phyloP scores from a whole-genome alignment of 2,329 filamentous ascomycete species.

The Neodidymelliopsis sp. region DNA sequence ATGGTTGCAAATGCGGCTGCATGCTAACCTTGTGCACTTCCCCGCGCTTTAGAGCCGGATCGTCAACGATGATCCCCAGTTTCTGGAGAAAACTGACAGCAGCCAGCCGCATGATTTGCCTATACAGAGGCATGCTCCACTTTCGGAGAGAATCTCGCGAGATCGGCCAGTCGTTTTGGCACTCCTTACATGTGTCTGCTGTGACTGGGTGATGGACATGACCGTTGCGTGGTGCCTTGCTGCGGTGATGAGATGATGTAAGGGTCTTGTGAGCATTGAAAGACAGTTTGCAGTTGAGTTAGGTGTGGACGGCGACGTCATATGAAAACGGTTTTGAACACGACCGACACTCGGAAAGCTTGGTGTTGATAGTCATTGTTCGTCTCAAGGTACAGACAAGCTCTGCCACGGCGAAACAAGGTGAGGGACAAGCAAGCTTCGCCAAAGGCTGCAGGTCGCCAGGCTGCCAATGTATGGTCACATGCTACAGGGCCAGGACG shows the following conservation, averaged over 20 bases:
- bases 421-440: conserved; percentile 12
- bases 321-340: background rate
- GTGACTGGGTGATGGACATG: background rate
- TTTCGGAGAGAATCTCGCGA: conserved; percentile 16
- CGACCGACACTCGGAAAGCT: no score
- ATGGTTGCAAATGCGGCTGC: conserved; percentile 9
- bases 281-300: no score
- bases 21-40: conserved; percentile 4
- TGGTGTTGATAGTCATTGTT: background rate
- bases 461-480: background rate
- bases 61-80: conserved; percentile 7
- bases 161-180: background rate
- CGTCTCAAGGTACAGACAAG: conserved; percentile 7
- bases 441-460: background rate
- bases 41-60: conserved; percentile 13
- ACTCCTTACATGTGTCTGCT: background rate
- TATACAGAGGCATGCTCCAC: conserved; percentile 1
- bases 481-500: no score
- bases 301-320: no score
- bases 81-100: conserved; percentile 7
- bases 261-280: conserved; percentile 4
- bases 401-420: conserved; percentile 9
- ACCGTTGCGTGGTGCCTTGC: conserved; percentile 1
- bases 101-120: conserved; percentile 1
- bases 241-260: conserved; percentile 1